phyloP scores from a whole-genome alignment of 2,329 filamentous ascomycete genomes.

The Cercospora canescens region DNA sequence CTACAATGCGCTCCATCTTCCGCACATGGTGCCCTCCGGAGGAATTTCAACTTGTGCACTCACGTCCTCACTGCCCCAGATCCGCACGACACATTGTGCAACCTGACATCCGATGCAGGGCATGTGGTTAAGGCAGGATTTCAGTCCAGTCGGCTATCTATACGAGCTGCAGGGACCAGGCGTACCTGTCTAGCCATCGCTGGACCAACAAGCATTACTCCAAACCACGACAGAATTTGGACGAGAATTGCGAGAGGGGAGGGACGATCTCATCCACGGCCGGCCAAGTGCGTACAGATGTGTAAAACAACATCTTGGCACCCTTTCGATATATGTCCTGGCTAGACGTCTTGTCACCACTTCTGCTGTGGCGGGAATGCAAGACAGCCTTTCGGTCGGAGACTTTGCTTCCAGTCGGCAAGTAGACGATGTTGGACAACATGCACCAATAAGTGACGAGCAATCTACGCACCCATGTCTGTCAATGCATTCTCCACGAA shows the following conservation, averaged over 20 bases:
- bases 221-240: background rate
- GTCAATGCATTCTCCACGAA: background rate
- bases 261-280: no score
- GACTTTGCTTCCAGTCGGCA: background rate
- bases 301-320: no score
- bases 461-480: background rate
- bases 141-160: background rate
- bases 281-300: no score
- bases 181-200: background rate
- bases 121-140: no score
- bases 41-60: background rate
- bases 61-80: background rate
- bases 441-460: background rate
- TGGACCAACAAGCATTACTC: background rate
- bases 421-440: background rate
- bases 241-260: background rate
- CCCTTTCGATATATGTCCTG: background rate
- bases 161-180: background rate
- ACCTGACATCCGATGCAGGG: background rate
- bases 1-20: background rate
- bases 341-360: background rate
- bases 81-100: background rate
- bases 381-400: background rate
- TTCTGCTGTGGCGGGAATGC: background rate
- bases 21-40: background rate